Evolutionary conservation across 2,329 filamentous ascomycete genomes (phyloP).

Genomic region (Coniosporium tulheliwenetii): DNA sequence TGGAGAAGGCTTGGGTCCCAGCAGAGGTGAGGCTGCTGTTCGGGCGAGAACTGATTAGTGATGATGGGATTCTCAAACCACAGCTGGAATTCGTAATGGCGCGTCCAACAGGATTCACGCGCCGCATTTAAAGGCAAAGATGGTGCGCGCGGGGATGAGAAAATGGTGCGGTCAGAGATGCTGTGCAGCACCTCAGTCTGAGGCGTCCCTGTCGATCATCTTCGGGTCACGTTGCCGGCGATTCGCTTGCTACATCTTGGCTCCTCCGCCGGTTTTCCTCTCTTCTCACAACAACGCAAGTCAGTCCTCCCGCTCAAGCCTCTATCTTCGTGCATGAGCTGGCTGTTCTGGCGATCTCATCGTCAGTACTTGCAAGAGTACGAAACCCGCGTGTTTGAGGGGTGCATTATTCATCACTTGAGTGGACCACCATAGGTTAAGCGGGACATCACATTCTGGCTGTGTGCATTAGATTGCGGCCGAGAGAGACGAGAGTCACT

Average conservation of each 20-base stretch:
- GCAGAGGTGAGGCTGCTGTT: not conserved
- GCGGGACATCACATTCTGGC: not conserved
- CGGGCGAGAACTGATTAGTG: not conserved
- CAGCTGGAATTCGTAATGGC: no score
- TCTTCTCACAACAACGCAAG: slow-evolving; percentile 10
- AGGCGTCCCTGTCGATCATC: no score
- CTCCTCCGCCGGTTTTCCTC: not conserved
- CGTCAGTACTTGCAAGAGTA: slow-evolving; percentile 13
- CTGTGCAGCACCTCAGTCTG: no score
- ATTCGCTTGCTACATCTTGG: no score
- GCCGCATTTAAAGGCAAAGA: no score
- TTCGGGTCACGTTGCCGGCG: no score
- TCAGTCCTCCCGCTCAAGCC: slow-evolving; percentile 16
- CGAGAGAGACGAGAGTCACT: no score
- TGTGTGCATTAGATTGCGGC: no score
- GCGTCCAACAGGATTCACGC: no score
- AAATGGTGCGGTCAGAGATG: no score
- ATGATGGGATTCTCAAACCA: no score
- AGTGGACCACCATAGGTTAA: slow-evolving; percentile 12
- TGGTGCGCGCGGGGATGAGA: no score
- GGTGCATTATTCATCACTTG: slow-evolving; percentile 12
- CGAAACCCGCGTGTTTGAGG: slow-evolving; percentile 14
- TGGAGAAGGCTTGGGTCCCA: not conserved
- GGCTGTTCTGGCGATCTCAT: slow-evolving; percentile 8
- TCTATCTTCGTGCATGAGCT: slow-evolving; percentile 8